Conservation (phyloP, 1,139 yeast species). For the Zygosaccharomyces pseudobailii region DNA sequence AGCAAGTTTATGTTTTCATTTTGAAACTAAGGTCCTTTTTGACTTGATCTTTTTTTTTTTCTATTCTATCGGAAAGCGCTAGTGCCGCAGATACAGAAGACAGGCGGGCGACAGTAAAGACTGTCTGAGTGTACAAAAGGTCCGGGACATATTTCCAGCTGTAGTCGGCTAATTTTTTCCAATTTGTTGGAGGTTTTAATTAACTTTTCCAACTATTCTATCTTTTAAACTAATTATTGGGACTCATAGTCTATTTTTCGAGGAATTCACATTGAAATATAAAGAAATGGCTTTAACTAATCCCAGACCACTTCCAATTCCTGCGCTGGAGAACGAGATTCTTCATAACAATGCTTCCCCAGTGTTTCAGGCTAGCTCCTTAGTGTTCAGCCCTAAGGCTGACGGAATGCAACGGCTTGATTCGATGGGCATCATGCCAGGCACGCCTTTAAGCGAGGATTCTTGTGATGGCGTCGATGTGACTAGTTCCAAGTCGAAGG, state of each 20-base stretch:
- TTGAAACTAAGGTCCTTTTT: not conserved
- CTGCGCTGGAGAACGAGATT: conserved; percentile 30
- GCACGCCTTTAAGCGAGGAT: conserved; percentile 11
- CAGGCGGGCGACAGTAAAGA: conserved; percentile 2
- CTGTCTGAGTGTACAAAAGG: not conserved
- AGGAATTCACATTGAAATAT: not conserved
- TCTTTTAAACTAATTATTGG: conserved; percentile 1
- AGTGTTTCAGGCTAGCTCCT: conserved; percentile 29
- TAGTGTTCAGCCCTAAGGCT: conserved; percentile 17
- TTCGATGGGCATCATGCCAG: conserved; percentile 9
- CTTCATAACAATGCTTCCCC: conserved; percentile 32
- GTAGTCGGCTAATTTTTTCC: not conserved
- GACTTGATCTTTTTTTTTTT: not conserved
- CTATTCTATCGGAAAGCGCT: not conserved
- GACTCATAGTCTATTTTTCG: not conserved
- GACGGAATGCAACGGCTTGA: conserved; percentile 11
- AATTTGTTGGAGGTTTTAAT: conserved; percentile 26
- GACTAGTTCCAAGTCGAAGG: conserved; percentile 10
- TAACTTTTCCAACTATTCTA: conserved; percentile 22
- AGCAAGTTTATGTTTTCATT: not conserved
- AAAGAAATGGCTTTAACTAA: conserved; percentile 34
- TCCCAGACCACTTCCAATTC: conserved; percentile 32
- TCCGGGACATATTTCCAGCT: not conserved
- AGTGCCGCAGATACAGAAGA: conserved; percentile 1
- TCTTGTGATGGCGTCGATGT: conserved; percentile 6